Base-by-base conservation (phyloP, 306 rosid species). In the Quercus bicolor region DNA sequence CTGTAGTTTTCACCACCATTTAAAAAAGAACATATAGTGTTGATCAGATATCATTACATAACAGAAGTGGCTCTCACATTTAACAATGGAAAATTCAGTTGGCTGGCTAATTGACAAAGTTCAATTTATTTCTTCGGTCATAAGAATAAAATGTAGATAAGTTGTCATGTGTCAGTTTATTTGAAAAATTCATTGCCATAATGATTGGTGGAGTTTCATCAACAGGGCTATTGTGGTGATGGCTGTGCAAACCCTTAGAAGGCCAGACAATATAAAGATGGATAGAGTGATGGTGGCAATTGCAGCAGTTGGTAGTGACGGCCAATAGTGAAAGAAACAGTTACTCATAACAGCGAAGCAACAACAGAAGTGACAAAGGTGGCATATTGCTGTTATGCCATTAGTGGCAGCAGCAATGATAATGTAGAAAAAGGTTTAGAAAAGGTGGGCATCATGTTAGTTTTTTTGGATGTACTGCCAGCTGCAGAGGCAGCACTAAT, bases 271-370 rank as follows among this genome's bases (percentile, higher is more conserved):
- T 64, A 29, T 64, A 33, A 65, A 18, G 43, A 65, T 7, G 34
- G 3, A 29, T 33, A 65, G 11, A 81, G 73, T 78, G 56, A 64
- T 40, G 33, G 23, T 43, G 70, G 68, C 77, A 78, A 64, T 48
- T 55, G 29, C 75, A 60, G 56, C 20, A 56, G 77, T 33, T 65
- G 20, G 24, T 19, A 61, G 33, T 26, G 19, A 65, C 34, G 34
- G 31, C 9, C 31, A 9, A 20, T 5, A 7, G 69, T 15, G 15
- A 19, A 15, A 62, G 40, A 34, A 28, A 15, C 20, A 1, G 19
- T 61, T 61, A 12, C 15, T 33, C 18, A 26, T 16, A 29, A 0
- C 18, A 11, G 43, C 16, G 21, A 29, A 28, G 70, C 43, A 20
- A 33, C 2, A 61, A 26, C 70, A 64, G 23, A 29, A 15, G 20